phyloP scores from a whole-genome alignment of 1,284 basidiomycete species.

The Volvariella volvacea region DNA sequence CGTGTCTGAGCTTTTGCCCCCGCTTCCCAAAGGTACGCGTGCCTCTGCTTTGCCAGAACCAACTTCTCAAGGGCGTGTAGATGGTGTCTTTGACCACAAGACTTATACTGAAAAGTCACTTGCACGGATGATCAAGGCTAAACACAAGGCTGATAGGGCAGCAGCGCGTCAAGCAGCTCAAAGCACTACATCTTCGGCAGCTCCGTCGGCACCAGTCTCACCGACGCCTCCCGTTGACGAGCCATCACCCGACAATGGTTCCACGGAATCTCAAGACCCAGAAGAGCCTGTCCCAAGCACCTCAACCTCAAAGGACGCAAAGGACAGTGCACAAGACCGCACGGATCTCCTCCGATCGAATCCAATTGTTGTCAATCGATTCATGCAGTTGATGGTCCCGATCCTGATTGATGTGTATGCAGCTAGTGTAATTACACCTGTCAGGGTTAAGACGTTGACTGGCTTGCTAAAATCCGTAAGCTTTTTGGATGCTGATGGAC shows the following conservation, averaged over 20 bases:
- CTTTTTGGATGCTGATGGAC: conserved; percentile 72
- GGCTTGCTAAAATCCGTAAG: conserved; percentile 85
- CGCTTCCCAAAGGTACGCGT: conserved; percentile 75
- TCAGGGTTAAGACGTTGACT: conserved; percentile 82
- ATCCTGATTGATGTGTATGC: conserved; percentile 94
- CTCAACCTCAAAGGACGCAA: conserved; percentile 24
- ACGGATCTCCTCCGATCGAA: conserved; percentile 71
- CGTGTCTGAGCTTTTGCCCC: conserved; percentile 85
- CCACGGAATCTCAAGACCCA: conserved; percentile 24
- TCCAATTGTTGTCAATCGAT: conserved; percentile 70
- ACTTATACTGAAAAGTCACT: conserved; percentile 85
- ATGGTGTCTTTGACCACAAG: conserved; percentile 92
- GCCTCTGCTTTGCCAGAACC: conserved; percentile 2
- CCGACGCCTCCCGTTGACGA: conserved; percentile 21
- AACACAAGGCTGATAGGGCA: conserved; percentile 69
- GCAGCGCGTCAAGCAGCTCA: conserved; percentile 51
- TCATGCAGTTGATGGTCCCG: conserved; percentile 83
- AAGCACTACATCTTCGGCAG: conserved; percentile 19
- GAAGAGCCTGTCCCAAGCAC: conserved; percentile 22
- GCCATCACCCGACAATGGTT: conserved; percentile 16
- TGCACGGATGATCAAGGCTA: conserved; percentile 65
- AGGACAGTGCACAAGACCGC: conserved; percentile 41
- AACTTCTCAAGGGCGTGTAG: conserved; percentile 29
- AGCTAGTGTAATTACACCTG: conserved; percentile 82
- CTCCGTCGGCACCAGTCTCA: conserved; percentile 20